Percentiles rank a stretch among this genome's conserved stretches.
Conservation (phyloP, 2,329 filamentous ascomycete species). For the Dothidotthia symphoricarpi region DNA sequence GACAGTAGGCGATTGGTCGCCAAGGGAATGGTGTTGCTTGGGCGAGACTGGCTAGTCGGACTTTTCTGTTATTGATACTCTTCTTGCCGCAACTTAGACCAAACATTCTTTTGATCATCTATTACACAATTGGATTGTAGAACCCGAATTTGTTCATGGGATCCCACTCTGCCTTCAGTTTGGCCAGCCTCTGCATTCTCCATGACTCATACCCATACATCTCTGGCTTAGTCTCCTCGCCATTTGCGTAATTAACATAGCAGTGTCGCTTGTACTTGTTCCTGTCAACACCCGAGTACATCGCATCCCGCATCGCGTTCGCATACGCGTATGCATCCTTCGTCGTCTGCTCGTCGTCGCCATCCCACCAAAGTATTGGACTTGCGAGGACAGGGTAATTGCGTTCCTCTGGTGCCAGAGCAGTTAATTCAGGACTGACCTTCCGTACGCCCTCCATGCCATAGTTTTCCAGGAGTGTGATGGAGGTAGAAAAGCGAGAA, state of each 20-base stretch:
- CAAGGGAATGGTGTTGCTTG: too few relatives aligned
- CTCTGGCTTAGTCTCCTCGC: conserved; percentile 24
- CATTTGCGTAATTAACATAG: conserved; percentile 39
- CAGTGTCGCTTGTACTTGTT: conserved; percentile 15
- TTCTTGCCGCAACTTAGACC: too few relatives aligned
- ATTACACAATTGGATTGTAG: conserved; percentile 24
- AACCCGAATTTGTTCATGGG: conserved; percentile 27
- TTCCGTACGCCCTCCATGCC: conserved; percentile 18
- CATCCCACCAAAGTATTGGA: conserved; percentile 18
- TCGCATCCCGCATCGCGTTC: conserved; percentile 10
- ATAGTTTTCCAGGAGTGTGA: conserved; percentile 22
- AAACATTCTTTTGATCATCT: too few relatives aligned
- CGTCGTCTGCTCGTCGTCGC: conserved; percentile 6
- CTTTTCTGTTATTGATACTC: too few relatives aligned
- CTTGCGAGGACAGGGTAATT: conserved; percentile 26
- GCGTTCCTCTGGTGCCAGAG: conserved; percentile 30
- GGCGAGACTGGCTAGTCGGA: too few relatives aligned
- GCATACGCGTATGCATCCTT: conserved; percentile 13
- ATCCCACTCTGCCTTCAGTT: conserved; percentile 33
- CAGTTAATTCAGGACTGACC: conserved; percentile 9
- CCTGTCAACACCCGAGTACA: conserved; percentile 10
- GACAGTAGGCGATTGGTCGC: too few relatives aligned
- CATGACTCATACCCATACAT: conserved; percentile 33
- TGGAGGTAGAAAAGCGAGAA: conserved; percentile 16
- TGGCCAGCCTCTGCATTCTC: conserved; percentile 24